Base-by-base conservation (phyloP, 2,329 filamentous ascomycete genomes). In the Ophiostoma sp. region DNA sequence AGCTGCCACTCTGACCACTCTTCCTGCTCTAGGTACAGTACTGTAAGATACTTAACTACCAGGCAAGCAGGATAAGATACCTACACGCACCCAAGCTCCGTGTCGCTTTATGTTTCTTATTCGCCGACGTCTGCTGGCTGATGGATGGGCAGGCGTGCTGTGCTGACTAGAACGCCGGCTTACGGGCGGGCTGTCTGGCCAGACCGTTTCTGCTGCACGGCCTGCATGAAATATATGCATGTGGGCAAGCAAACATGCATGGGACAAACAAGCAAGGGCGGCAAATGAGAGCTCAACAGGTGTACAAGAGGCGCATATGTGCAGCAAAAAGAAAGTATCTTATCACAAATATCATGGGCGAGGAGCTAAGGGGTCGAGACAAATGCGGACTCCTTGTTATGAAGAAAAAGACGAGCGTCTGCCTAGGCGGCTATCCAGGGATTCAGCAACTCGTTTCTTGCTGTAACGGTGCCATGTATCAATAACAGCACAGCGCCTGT, bases 171-270 rank as follows among this genome's bases (percentile, higher is more conserved):
- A 36, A 41, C 36, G 36, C 58, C n/a, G 49, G 49, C 49, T 7
- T 44, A 6, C 42, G 11, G 11, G 42, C 55, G 38, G 55, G 27
- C 8, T 36, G 6, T 9, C 36, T 62, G 58, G 58, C 58, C 38
- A 62, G 38, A 41, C 58, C 4, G 27, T 40, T n/a, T 60, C 58
- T 38, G 5, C 60, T 63, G 60, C 60, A 63, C 40, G 38, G 36
- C 40, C 60, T 63, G 60, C 60, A 63, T 63, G 40, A 9, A 42
- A 44, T 63, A 63, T 44, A 62, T 63, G 60, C 60, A 63, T 44
- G 60, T 63, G 40, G 38, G 16, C 38, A 16, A 63, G 3, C 16
- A 42, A 18, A 40, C 60, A 44, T 44, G 58, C 58, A 41, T 62
- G 58, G 27, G 58, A 18, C 36, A 12, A 36, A 12, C 60, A 63